Percentiles rank a stretch among this genome's conserved stretches.
Evolutionary conservation across 345 rosid species (phyloP).

Genomic region (Luvunga scandens): DNA sequence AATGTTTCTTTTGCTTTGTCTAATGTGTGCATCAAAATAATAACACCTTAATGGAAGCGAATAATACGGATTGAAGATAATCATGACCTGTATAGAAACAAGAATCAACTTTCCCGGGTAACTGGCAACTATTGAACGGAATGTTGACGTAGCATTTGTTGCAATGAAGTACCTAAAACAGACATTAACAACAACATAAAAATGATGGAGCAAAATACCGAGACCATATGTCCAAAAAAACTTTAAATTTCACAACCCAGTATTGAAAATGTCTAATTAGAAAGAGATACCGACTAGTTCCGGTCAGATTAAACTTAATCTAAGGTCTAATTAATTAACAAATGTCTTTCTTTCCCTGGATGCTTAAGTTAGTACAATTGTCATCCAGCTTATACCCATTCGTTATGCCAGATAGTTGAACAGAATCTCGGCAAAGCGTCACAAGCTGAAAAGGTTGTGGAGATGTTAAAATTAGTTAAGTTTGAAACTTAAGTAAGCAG

Average conservation of each 20-base stretch:
- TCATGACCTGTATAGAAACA: conserved; percentile 56
- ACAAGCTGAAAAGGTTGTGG: conserved; percentile 45
- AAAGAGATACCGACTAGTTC: neutral
- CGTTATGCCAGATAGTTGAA: conserved; percentile 37
- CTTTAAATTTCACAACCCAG: neutral
- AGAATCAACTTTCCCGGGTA: conserved; percentile 58
- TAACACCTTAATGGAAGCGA: neutral
- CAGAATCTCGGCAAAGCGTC: conserved; percentile 36
- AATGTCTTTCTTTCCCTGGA: neutral
- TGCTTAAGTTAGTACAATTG: neutral
- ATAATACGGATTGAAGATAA: neutral
- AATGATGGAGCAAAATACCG: neutral
- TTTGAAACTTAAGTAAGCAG: conserved; percentile 7
- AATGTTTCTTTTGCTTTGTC: neutral
- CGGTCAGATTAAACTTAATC: neutral
- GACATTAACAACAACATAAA: conserved; percentile 6
- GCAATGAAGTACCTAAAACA: conserved; percentile 49
- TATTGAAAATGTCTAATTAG: neutral
- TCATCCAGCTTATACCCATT: conserved; percentile 46
- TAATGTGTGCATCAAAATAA: conserved; percentile 3
- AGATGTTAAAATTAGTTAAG: conserved; percentile 6
- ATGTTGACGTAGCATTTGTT: conserved; percentile 64
- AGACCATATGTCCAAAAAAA: neutral
- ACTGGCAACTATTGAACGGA: conserved; percentile 49
- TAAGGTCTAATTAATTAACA: neutral